Evolutionary conservation across 139 green algal species (phyloP).

Genomic region (Coelastrella sp.): DNA sequence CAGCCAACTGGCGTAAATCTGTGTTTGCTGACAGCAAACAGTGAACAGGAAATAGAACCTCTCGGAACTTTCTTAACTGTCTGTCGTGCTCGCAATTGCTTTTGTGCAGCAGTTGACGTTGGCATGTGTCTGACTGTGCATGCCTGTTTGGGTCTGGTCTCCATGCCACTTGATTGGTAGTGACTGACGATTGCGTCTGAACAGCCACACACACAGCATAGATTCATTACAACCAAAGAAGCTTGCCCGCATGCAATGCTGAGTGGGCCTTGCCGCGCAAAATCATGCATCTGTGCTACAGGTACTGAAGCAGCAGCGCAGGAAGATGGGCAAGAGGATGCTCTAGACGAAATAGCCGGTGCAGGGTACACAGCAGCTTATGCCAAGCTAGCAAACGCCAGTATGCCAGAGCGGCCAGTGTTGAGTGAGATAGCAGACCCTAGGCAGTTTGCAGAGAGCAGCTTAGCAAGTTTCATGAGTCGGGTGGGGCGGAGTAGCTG

Average conservation of each 20-base stretch:
- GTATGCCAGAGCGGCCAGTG: constrained; percentile 67
- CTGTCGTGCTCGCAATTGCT: too few species aligned
- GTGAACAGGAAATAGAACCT: too few species aligned
- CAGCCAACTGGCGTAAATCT: too few species aligned
- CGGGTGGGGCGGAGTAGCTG: not conserved
- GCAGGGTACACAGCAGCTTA: constrained; percentile 84
- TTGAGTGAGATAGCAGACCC: constrained; percentile 69
- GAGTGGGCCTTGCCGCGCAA: too few species aligned
- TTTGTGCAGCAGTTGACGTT: too few species aligned
- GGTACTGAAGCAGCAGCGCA: constrained; percentile 34
- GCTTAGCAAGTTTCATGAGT: constrained; percentile 44
- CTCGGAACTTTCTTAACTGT: too few species aligned
- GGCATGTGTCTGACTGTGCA: too few species aligned
- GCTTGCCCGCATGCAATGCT: not conserved
- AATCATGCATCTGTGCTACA: not conserved
- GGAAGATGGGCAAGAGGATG: constrained; percentile 51
- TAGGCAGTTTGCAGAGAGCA: constrained; percentile 57
- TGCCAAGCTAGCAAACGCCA: constrained; percentile 87
- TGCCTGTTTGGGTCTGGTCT: too few species aligned
- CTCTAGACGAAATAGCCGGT: constrained; percentile 37
- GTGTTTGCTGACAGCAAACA: too few species aligned
- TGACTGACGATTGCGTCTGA: too few species aligned
- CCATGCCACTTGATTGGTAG: too few species aligned
- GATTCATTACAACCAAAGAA: not conserved
- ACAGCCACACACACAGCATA: too few species aligned